Conservation (phyloP, 2,329 filamentous ascomycete species). For the Aspergillus ustus region DNA sequence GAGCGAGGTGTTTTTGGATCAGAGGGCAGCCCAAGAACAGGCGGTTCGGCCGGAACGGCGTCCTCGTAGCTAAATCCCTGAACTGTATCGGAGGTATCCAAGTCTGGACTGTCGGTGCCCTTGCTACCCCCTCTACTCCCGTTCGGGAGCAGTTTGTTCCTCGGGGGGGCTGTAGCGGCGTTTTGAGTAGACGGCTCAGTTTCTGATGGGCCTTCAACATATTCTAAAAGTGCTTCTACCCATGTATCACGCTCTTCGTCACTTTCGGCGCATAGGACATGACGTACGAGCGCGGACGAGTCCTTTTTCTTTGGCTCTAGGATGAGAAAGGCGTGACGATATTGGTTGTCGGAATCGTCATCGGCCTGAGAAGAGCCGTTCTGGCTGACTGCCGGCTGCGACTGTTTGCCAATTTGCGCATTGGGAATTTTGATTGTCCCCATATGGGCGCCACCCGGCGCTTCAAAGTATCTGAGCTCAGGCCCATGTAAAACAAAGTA, state of each 20-base stretch:
- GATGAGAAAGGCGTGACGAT: slow-evolving; percentile 93
- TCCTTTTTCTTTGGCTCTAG: slow-evolving; percentile 97
- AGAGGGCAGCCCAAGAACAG: slow-evolving; percentile 52
- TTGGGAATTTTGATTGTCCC: slow-evolving; percentile 90
- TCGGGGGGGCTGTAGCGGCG: slow-evolving; percentile 28
- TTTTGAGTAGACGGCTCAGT: slow-evolving; percentile 32
- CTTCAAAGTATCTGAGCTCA: slow-evolving; percentile 86
- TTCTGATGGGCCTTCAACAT: slow-evolving; percentile 67
- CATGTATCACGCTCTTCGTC: slow-evolving; percentile 90
- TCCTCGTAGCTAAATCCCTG: slow-evolving; percentile 61
- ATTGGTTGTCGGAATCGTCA: slow-evolving; percentile 89
- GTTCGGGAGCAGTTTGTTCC: slow-evolving; percentile 31
- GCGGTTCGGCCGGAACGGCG: slow-evolving; percentile 61
- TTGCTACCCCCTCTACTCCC: slow-evolving; percentile 35
- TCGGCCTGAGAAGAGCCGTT: slow-evolving; percentile 64
- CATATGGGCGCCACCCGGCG: slow-evolving; percentile 84
- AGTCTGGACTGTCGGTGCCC: slow-evolving; percentile 46
- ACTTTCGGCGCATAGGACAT: slow-evolving; percentile 94
- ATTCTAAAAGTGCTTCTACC: slow-evolving; percentile 87
- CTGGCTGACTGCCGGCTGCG: slow-evolving; percentile 61
- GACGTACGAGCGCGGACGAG: slow-evolving; percentile 81
- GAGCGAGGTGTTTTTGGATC: slow-evolving; percentile 38
- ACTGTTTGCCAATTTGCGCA: slow-evolving; percentile 94
- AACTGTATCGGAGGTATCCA: slow-evolving; percentile 40
- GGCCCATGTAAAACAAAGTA: slow-evolving; percentile 73